phyloP scores from a whole-genome alignment of 1,284 basidiomycete genomes.

The Boletus mariae region DNA sequence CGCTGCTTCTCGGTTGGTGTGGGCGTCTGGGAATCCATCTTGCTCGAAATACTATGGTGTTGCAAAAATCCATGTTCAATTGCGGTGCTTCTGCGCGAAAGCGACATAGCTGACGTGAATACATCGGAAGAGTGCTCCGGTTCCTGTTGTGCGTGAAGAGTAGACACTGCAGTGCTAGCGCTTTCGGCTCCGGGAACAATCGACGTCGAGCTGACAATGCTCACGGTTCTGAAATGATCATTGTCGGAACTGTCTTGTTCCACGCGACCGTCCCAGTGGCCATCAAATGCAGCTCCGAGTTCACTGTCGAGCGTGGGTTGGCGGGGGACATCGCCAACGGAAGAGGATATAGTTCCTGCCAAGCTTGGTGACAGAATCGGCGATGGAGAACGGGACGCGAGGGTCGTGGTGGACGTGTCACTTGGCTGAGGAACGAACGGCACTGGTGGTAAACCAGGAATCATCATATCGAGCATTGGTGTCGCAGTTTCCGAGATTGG shows the following conservation, averaged over 20 bases:
- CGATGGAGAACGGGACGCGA: conserved; percentile 23
- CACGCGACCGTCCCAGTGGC: conserved; percentile 15
- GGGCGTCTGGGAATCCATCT: conserved; percentile 1
- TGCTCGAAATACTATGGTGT: conserved; percentile 1
- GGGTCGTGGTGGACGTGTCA: conserved; percentile 17
- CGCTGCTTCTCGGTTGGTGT: conserved; percentile 27
- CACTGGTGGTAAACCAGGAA: conserved; percentile 33
- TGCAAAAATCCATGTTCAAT: conserved; percentile 12
- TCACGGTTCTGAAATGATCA: conserved; percentile 22
- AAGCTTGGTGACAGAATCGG: conserved; percentile 11
- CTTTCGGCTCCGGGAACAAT: conserved; percentile 13
- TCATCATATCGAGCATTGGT: conserved; percentile 31
- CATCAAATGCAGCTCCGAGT: conserved; percentile 27
- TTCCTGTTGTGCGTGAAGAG: conserved; percentile 1
- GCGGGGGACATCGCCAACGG: conserved; percentile 2
- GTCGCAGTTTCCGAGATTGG: conserved; percentile 15
- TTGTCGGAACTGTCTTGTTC: conserved; percentile 7
- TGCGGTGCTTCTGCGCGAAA: conserved; percentile 8
- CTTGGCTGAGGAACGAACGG: conserved; percentile 34
- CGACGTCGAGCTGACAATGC: conserved; percentile 20
- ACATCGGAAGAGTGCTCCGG: background rate
- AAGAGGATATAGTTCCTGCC: conserved; percentile 6
- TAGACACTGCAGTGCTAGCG: conserved; percentile 2
- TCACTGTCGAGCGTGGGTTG: conserved; percentile 33
- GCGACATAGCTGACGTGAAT: conserved; percentile 2